phyloP scores from a whole-genome alignment of 441 rosid genomes.

The Capsella rubella region DNA sequence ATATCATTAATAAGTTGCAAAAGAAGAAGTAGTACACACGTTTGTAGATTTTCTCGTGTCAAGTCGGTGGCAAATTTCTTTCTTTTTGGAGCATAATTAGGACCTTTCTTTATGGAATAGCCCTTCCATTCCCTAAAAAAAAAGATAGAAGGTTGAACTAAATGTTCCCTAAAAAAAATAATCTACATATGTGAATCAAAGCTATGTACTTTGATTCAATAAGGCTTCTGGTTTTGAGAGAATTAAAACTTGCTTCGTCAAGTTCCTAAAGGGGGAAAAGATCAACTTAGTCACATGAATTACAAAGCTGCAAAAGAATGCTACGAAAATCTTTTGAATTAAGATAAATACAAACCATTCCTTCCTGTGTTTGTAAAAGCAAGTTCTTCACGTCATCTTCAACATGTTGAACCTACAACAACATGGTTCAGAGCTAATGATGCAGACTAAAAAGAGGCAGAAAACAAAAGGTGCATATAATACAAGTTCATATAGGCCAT shows the following conservation, averaged over 20 bases:
- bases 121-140: slow-evolving; percentile 80
- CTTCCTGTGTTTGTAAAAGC: slow-evolving; percentile 66
- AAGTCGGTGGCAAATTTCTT: slow-evolving; percentile 75
- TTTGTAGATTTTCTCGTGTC: slow-evolving; percentile 82
- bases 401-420: slow-evolving; percentile 76
- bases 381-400: slow-evolving; percentile 75
- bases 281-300: not conserved
- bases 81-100: slow-evolving; percentile 83
- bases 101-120: slow-evolving; percentile 79
- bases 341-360: slow-evolving; percentile 50
- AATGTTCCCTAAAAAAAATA: slow-evolving; percentile 9
- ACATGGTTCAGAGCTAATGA: slow-evolving; percentile 8
- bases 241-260: slow-evolving; percentile 33
- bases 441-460: not conserved
- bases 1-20: slow-evolving; percentile 8
- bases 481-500: slow-evolving; percentile 5
- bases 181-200: not conserved
- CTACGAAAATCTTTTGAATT: not conserved
- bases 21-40: slow-evolving; percentile 49
- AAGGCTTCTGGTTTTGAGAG: slow-evolving; percentile 39
- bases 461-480: not conserved
- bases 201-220: slow-evolving; percentile 12
- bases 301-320: not conserved
- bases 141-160: slow-evolving; percentile 2
- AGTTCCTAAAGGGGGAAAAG: slow-evolving; percentile 31